Evolutionary conservation across 768 basidiomycete species (phyloP).

Genomic region (Tulasnella sp.): DNA sequence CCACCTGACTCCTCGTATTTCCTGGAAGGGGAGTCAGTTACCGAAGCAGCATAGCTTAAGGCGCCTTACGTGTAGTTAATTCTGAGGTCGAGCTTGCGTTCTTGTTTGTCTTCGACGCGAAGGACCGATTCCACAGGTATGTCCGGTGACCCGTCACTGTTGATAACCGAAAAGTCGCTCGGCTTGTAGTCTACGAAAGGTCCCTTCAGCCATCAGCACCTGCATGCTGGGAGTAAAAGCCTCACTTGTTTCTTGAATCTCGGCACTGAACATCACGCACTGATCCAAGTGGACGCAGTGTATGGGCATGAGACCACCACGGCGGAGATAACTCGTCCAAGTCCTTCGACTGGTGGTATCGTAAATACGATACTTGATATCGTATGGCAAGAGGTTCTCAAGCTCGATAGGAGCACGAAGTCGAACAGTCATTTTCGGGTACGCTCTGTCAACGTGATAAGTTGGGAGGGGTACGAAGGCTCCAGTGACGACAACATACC

Average conservation of each 20-base stretch:
- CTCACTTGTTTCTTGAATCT: constrained; percentile 85
- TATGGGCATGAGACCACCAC: constrained; percentile 93
- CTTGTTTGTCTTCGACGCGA: constrained; percentile 64
- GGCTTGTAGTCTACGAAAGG: constrained; percentile 70
- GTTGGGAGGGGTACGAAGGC: not conserved
- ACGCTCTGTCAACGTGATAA: constrained; percentile 49
- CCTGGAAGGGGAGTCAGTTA: constrained; percentile 32
- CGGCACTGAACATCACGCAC: constrained; percentile 79
- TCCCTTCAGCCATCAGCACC: not conserved
- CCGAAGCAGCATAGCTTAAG: not conserved
- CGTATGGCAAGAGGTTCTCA: constrained; percentile 92
- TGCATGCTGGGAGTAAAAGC: not conserved
- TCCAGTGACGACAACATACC: constrained; percentile 42
- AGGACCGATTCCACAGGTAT: constrained; percentile 75
- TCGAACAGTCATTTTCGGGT: constrained; percentile 78
- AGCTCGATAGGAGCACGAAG: constrained; percentile 91
- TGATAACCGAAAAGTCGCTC: constrained; percentile 97
- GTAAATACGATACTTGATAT: constrained; percentile 92
- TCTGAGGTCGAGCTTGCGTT: constrained; percentile 71
- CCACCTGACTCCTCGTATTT: constrained; percentile 87
- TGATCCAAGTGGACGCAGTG: constrained; percentile 92
- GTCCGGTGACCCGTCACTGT: constrained; percentile 85
- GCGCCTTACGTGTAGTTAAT: constrained; percentile 82
- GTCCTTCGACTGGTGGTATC: constrained; percentile 94
- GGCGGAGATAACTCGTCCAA: constrained; percentile 87